Evolutionary conservation across 176 grass and related monocot genomes (phyloP), one percentile per base, ranked within the genome.

Genomic region (Thinopyrum elongatum): DNA sequence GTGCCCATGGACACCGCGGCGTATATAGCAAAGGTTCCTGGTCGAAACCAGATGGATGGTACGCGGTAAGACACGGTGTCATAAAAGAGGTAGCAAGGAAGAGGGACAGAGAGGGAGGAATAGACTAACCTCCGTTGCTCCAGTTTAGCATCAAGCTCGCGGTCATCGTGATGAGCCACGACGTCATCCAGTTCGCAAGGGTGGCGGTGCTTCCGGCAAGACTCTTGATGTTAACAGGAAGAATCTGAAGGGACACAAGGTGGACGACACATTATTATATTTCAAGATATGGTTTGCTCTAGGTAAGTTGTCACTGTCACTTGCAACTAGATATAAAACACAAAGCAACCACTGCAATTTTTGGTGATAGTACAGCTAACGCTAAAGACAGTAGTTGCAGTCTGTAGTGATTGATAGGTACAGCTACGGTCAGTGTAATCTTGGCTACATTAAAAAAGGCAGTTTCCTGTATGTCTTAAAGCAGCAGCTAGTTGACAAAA

Each of bases 161-260:
- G 1, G 91, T 98, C 96, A 98, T 98, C 34, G 96, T 98, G 82
- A 95, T 78, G 15, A n/a, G 69, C 83, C 86, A 98, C n/a, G 96
- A 86, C 25, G 91, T 92, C 74, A 94, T 81, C 93, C 96, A 98
- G 84, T 98, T 98, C 1, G 88, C 88, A 53, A 98, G 93, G 34
- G 96, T 98, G 11, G 96, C 96, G 15, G 95, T 91, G 80, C 96
- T 98, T 87, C 96, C 96, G 58, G 96, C 93, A 87, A 98, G 91
- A 42, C 93, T 92, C 91, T 98, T 98, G 65, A 98, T 98, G 57
- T 90, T 98, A 31, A 93, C 87, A 28, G 90, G 91, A 83, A 93
- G 94, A 84, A 91, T 91, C 85, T 91, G 85, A 83, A 85, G 15
- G 65, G 36, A 84, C 26, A 39, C 7, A 61, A 22, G 6, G 82